Base-by-base conservation (phyloP, 2,329 filamentous ascomycete species). In the Gyromitra esculenta region DNA sequence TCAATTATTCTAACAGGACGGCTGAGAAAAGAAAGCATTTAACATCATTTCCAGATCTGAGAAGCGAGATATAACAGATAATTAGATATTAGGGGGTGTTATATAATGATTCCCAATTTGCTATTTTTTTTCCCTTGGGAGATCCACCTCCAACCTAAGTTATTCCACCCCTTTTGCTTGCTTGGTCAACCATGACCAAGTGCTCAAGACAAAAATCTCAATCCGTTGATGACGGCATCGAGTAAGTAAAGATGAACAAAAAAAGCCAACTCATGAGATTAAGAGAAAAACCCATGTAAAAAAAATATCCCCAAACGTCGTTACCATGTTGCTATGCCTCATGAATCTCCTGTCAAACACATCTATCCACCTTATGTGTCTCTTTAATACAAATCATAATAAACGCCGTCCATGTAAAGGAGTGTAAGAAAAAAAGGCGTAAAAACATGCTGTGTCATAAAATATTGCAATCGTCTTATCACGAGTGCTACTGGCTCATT, bases 341-440 rank as follows among this genome's bases (percentile, higher is more conserved):
- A 50, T 60, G 54, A 66, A 60, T 37, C 60, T 21, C 45, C 18
- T 45, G 7, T 31, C 56, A 69, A 74, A 45, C 52, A 43, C 48
- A 73, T 25, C 67, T 54, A 56, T 59, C 31, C 60, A n/a, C 35
- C 60, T 48, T 64, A 59, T 73, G 62, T 65, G 41, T 43, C 72
- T 70, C 63, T 76, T 68, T 72, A 78, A 78, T 77, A 74, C 59
- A 77, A 71, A 77, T 52, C 35, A 67, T 57, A 59, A 71, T 70
- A 39, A 77, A 77, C 75, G 73, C 77, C 75, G 50, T 63, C 52
- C 43, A 54, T 77, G 60, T 45, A 77, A 77, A 71, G 57, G 69
- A 78, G 43, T 56, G 74, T 70, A 68, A 65, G 64, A 74, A 70
- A 77, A 21, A 7, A 25, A 73, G 71, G 25, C 37, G 11, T 50